Evolutionary conservation across 495 filamentous ascomycete genomes (phyloP).

Genomic region (Aspergillus sclerotioniger): DNA sequence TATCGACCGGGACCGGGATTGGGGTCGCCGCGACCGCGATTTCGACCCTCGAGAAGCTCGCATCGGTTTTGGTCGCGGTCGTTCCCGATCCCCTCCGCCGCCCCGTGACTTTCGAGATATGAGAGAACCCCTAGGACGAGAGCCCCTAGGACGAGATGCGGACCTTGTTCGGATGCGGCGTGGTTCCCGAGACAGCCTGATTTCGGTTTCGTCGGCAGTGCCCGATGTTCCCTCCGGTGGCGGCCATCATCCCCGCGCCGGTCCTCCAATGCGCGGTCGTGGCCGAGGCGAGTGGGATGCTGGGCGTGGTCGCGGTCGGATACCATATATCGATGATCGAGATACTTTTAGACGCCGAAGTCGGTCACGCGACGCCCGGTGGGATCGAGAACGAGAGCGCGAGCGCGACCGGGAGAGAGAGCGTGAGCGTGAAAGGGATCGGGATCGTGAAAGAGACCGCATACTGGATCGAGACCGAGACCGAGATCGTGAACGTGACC

Average conservation of each 20-base stretch:
- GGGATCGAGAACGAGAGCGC: constrained; percentile 40
- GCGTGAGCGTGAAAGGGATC: constrained; percentile 31
- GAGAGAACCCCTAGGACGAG: constrained; percentile 39
- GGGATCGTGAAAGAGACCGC: constrained; percentile 36
- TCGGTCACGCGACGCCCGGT: constrained; percentile 67
- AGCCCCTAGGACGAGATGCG: constrained; percentile 36
- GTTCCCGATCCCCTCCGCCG: constrained; percentile 42
- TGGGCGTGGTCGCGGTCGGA: constrained; percentile 53
- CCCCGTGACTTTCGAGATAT: constrained; percentile 52
- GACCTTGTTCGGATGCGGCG: constrained; percentile 52
- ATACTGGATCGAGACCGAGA: constrained; percentile 28
- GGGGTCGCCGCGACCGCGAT: constrained; percentile 36
- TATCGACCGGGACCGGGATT: constrained; percentile 42
- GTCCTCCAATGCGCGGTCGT: constrained; percentile 57
- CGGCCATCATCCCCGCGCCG: constrained; percentile 53
- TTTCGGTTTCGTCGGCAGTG: constrained; percentile 65
- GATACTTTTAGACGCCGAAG: constrained; percentile 57
- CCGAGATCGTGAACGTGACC: constrained; percentile 20
- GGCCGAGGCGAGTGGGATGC: constrained; percentile 68
- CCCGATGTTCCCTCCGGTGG: constrained; percentile 58
- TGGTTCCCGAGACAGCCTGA: constrained; percentile 59
- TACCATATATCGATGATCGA: constrained; percentile 60
- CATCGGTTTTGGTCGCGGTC: constrained; percentile 42
- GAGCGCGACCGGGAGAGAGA: constrained; percentile 46
- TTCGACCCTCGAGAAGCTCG: constrained; percentile 44